Percentiles rank a stretch among this genome's conserved stretches.
phyloP scores from a whole-genome alignment of 352 stramenopile species.

The Phytophthora cryptogea region DNA sequence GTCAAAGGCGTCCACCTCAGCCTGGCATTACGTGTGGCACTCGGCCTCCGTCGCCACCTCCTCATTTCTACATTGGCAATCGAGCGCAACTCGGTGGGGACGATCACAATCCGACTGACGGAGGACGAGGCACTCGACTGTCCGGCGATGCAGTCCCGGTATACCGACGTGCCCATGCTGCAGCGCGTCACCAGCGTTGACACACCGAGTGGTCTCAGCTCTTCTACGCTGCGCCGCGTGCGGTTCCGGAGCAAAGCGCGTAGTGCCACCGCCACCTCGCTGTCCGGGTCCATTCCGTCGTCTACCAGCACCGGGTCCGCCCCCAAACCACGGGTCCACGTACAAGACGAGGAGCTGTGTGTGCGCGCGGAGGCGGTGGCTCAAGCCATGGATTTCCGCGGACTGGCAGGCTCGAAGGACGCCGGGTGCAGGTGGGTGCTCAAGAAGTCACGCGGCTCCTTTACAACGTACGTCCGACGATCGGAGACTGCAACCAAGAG shows the following conservation, averaged over 20 bases:
- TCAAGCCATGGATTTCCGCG: slow-evolving; percentile 30
- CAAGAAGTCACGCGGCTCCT: slow-evolving; percentile 24
- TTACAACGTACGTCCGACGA: slow-evolving; percentile 30
- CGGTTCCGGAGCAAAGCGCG: slow-evolving; percentile 23
- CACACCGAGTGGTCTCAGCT: too few relatives aligned
- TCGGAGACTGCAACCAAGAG: background rate
- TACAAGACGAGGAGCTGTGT: slow-evolving; percentile 35
- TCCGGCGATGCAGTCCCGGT: slow-evolving; percentile 13
- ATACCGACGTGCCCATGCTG: slow-evolving; percentile 17
- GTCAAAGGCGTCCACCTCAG: background rate
- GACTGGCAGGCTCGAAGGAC: slow-evolving; percentile 17
- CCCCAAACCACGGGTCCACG: slow-evolving; percentile 30
- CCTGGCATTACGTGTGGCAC: slow-evolving; percentile 15
- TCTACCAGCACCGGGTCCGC: slow-evolving; percentile 9
- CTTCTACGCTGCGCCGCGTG: slow-evolving; percentile 9
- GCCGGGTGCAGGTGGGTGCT: slow-evolving; percentile 20
- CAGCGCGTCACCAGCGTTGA: slow-evolving; percentile 12
- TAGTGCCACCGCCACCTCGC: slow-evolving; percentile 12
- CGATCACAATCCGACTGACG: slow-evolving; percentile 14
- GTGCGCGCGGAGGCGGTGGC: slow-evolving; percentile 27
- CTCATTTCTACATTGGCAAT: slow-evolving; percentile 8
- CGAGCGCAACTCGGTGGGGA: slow-evolving; percentile 4
- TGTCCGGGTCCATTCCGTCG: slow-evolving; percentile 13
- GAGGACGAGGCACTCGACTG: background rate
- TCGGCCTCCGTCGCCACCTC: background rate